Evolutionary conservation across 2,329 filamentous ascomycete species (phyloP), one percentile per base, ranked within the genome.

Genomic region (Bimuria novae-zelandiae): DNA sequence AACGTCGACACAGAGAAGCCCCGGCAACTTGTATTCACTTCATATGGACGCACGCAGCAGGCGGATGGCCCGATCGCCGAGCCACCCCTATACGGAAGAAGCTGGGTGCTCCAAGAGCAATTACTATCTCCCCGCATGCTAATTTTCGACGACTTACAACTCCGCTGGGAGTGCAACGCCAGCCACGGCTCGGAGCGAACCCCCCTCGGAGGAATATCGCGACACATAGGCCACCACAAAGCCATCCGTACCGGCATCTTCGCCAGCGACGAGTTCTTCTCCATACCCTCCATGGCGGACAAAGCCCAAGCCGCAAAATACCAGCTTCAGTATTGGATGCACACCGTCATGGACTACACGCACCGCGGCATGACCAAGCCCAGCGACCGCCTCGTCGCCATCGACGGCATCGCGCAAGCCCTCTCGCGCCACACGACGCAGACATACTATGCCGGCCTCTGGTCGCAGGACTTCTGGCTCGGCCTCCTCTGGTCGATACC

Each of bases 21-120:
- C 2, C 36, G 29, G 3, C 50, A 50, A 4, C 46, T 63, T 11
- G 42, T 46, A 1, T 57, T 59, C 35, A 51, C 51, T n/a, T 51
- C 47, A 1, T 60, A 58, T 19, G 57, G 60, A 3, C 60, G 59
- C 7, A 42, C 35, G 6, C 40, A 55, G 39, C 52, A 47, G 5
- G 10, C 57, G 4, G 49, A 49, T n/a, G 57, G 49, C 4, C 49
- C 54, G 21, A 14, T 7, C 4, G 16, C n/a, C 8, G 54, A 58
- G 8, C 61, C 61, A 11, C 56, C 57, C 14, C 45, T 67, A 4
- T 62, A 60, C 14, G 56, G 60, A 7, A 49, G 64, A 10, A 60
- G 57, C 6, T 68, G 65, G 63, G 62, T 67, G 0, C 42, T 67
- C 1, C 62, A 68, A 52, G 62, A 68, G 35, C 62, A 65, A 40